Evolutionary conservation across 257 asterid genomes (phyloP).

Genomic region (Rauvolfia tetraphylla): DNA sequence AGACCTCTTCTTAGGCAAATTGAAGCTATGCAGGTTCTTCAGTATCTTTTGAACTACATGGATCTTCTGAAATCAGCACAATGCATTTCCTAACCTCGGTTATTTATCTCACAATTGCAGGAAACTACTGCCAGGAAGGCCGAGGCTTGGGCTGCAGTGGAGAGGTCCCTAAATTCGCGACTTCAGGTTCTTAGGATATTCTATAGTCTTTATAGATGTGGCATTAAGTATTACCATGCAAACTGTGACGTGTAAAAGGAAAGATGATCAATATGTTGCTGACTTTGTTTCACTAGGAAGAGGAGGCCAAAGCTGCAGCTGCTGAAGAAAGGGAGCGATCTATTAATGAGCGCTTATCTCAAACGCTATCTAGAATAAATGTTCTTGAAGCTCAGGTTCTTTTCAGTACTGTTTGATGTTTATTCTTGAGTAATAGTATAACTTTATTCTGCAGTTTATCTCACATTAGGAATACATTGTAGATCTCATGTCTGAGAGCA

Average conservation of each 20-base stretch:
- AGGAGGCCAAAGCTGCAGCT: conserved; percentile 90
- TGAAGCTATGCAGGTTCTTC: conserved; percentile 94
- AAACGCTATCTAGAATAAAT: conserved; percentile 89
- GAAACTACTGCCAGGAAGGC: conserved; percentile 88
- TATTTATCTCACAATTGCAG: conserved; percentile 41
- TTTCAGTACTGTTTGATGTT: conserved; percentile 12
- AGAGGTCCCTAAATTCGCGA: conserved; percentile 75
- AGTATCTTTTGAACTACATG: conserved; percentile 12
- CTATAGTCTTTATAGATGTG: conserved; percentile 13
- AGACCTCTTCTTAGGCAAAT: conserved; percentile 98
- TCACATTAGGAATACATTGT: conserved; percentile 33
- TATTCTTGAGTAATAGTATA: conserved; percentile 4
- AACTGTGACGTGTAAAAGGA: neutral
- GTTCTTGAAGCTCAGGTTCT: conserved; percentile 99
- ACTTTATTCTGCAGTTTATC: conserved; percentile 29
- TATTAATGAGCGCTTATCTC: conserved; percentile 83
- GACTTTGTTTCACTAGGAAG: conserved; percentile 57
- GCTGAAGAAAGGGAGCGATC: conserved; percentile 97
- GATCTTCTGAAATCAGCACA: neutral
- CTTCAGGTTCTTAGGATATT: conserved; percentile 70
- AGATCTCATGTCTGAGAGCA: conserved; percentile 97
- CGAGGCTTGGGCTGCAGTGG: conserved; percentile 99
- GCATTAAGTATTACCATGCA: conserved; percentile 6
- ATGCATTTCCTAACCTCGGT: conserved; percentile 12
- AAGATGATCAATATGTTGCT: conserved; percentile 15